Base-by-base conservation (phyloP, 495 filamentous ascomycete genomes). In the Xylaria castorea region DNA sequence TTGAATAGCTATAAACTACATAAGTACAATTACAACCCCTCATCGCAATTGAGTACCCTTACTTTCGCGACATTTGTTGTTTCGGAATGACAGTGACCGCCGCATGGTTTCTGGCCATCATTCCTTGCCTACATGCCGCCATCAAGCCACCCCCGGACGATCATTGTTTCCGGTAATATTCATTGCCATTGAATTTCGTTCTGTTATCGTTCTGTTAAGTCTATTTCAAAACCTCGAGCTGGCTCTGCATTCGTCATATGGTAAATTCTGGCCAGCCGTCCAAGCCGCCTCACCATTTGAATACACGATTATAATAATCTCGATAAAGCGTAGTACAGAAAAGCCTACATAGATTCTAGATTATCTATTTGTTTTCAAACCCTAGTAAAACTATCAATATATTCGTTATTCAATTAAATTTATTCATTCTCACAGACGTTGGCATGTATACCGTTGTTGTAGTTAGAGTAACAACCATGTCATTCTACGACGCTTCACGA, bases 121-220 rank as follows among this genome's bases (percentile, higher is more conserved):
- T 32, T 44, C 66, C 12, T 32, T 27, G 7, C 30, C 3, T 48
- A 14, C 66, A 38, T 22, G 34, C 50, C 66, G 32, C 44, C 36
- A 27, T 30, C 50, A 55, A 68, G 66, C 34, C 36, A 42, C 34
- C 66, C 66, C 66, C 46, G 36, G 66, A 57, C 48, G 66, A 68
- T 68, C 66, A 57, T 44, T 7, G 30, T 38, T 57, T 34, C 34
- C 22, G 38, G 64, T 34, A 30, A 51, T 25, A 66, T 27, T 66
- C 63, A 12, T 25, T 66, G 46, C 40, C 30, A 51, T 16, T 32
- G 5, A 57, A 16, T 14, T 32, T n/a, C n/a, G n/a, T n/a, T n/a
- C n/a, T n/a, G n/a, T n/a, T n/a, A n/a, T n/a, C 30, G 32, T 3
- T 32, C 1, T 60, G 9, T 36, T n/a, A 4, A 20, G 7, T 32